Percentiles rank a stretch among this genome's conserved stretches.
These are phyloP conservation scores for Penicillium coprophilum DNA, from an alignment of 495 filamentous ascomycete species.

Conservation along the genomic window DNA sequence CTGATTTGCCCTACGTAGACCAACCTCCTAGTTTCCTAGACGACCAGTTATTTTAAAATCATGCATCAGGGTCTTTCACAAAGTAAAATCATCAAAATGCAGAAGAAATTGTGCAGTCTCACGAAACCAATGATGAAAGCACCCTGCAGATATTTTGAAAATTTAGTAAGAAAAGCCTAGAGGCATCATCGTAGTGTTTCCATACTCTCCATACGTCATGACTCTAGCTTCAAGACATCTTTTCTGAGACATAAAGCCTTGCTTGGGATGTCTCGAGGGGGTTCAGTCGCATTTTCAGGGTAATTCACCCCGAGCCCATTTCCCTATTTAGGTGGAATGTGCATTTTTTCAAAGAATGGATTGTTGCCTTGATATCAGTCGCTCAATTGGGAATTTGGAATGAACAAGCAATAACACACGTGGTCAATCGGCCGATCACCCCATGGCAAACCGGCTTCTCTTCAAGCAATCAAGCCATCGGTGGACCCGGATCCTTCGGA, in stretches of 20 bases:
- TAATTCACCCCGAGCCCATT: no score
- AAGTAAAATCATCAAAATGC: background rate
- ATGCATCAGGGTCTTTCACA: background rate
- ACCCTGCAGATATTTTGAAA: background rate
- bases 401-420: background rate
- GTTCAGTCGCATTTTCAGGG: background rate
- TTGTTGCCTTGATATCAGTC: background rate
- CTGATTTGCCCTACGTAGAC: conserved; percentile 15
- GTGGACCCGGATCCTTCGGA: conserved; percentile 4
- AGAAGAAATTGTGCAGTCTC: background rate
- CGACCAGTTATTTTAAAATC: background rate
- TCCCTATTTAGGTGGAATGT: no score
- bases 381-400: background rate
- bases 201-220: conserved; percentile 21
- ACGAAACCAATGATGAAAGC: background rate
- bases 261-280: background rate
- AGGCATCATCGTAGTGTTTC: conserved; percentile 9
- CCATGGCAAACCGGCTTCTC: background rate
- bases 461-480: background rate
- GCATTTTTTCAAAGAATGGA: no score
- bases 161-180: conserved; percentile 4
- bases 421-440: background rate
- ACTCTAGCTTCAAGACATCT: conserved; percentile 4
- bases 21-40: background rate
- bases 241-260: background rate